Evolutionary conservation across 768 basidiomycete genomes (phyloP).

Genomic region (Gautieria morchelliformis): DNA sequence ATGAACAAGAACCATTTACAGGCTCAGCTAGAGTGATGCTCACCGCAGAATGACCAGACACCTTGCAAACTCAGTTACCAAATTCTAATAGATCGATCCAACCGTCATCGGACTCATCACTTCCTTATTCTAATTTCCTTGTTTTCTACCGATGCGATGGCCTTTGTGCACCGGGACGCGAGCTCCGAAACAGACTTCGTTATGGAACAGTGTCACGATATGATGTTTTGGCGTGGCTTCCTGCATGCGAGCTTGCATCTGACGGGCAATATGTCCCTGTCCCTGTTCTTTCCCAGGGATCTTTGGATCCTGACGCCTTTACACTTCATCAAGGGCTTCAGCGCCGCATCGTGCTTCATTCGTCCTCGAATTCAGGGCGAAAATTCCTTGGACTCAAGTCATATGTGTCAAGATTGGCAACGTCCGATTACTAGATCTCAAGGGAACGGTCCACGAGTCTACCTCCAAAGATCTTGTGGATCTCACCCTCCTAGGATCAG

Average conservation of each 20-base stretch:
- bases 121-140: no score
- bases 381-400: constrained; percentile 81
- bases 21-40: no score
- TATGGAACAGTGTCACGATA: constrained; percentile 73
- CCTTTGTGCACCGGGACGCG: no score
- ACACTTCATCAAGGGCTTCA: constrained; percentile 91
- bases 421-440: constrained; percentile 74
- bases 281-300: no score
- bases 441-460: constrained; percentile 74
- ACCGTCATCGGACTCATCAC: no score
- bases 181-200: constrained; percentile 91
- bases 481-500: constrained; percentile 68
- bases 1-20: no score
- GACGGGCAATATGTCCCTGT: constrained; percentile 77
- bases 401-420: constrained; percentile 71
- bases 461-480: constrained; percentile 61
- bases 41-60: no score
- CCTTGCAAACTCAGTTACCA: no score
- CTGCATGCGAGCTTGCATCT: constrained; percentile 77
- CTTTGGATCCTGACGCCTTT: constrained; percentile 77
- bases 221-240: constrained; percentile 85
- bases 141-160: no score
- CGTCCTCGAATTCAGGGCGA: constrained; percentile 82
- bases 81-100: no score
- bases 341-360: constrained; percentile 61